A percentile compares a stretch with the other conserved stretches of the same genome.
Evolutionary conservation across 2,329 filamentous ascomycete species (phyloP).

Genomic region (Metarhizium humberi): DNA sequence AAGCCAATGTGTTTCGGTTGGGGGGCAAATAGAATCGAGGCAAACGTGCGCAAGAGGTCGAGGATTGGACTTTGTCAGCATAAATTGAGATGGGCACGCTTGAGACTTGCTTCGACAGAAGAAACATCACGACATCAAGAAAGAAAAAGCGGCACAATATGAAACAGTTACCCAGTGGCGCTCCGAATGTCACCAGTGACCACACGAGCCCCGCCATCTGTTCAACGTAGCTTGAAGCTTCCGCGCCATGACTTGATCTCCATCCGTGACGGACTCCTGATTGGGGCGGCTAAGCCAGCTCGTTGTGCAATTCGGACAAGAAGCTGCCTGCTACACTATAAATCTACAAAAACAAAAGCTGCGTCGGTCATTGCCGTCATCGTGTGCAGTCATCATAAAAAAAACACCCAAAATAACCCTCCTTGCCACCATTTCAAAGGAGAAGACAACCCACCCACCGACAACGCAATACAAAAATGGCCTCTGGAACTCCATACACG

Average conservation of each 20-base stretch:
- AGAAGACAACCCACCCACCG: neutral
- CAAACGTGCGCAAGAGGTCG: neutral
- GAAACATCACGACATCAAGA: no score
- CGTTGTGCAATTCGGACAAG: neutral
- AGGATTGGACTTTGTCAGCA: neutral
- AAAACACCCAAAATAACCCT: no score
- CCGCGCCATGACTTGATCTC: neutral
- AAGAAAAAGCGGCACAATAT: no score
- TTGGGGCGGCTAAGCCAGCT: neutral
- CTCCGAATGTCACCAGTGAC: neutral
- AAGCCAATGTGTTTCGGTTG: no score
- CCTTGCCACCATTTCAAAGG: no score
- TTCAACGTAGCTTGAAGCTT: neutral
- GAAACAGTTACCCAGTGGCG: no score
- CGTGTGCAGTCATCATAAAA: no score
- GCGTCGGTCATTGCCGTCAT: no score
- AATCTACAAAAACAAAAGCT: no score
- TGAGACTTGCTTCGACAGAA: no score
- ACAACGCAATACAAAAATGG: conserved; percentile 19
- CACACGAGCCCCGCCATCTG: neutral
- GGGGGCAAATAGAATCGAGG: no score
- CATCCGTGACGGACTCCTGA: neutral
- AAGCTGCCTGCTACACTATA: neutral
- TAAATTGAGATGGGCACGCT: neutral
- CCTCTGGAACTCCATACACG: conserved; percentile 32